A percentile compares a stretch with the other conserved stretches of the same genome.
phyloP scores from a whole-genome alignment of 306 rosid species.

The Dalbergia oliveri region DNA sequence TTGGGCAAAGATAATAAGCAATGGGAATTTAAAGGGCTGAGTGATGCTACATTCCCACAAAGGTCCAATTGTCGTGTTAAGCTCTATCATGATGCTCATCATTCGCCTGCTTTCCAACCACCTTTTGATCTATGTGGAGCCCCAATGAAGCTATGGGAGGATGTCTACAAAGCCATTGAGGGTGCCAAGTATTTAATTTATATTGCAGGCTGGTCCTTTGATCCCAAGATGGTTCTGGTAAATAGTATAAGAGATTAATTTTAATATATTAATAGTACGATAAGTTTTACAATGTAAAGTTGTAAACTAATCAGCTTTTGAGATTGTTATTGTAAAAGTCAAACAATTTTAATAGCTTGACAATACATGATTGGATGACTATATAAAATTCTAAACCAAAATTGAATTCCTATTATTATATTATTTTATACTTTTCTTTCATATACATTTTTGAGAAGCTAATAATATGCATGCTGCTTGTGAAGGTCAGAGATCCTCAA shows the following conservation, averaged over 20 bases:
- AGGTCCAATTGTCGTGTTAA: constrained; percentile 83
- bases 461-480: constrained; percentile 14
- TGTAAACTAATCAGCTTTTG: too few relatives aligned
- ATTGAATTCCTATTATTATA: not conserved
- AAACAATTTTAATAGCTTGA: too few relatives aligned
- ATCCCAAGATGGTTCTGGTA: constrained; percentile 88
- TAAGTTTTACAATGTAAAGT: too few relatives aligned
- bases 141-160: constrained; percentile 89
- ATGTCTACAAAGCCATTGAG: constrained; percentile 89
- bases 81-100: constrained; percentile 95
- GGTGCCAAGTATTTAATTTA: constrained; percentile 80
- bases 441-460: constrained; percentile 2
- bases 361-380: too few relatives aligned
- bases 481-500: constrained; percentile 85
- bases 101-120: constrained; percentile 74
- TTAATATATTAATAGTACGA: too few relatives aligned
- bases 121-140: constrained; percentile 59
- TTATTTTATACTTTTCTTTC: not conserved
- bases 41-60: constrained; percentile 75
- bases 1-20: constrained; percentile 65
- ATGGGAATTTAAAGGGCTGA: constrained; percentile 74
- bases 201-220: constrained; percentile 97
- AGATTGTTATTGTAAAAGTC: too few relatives aligned
- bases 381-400: too few relatives aligned
- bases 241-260: constrained; percentile 13